phyloP scores from a whole-genome alignment of 352 stramenopile species.

The Globisporangium iwayamae region DNA sequence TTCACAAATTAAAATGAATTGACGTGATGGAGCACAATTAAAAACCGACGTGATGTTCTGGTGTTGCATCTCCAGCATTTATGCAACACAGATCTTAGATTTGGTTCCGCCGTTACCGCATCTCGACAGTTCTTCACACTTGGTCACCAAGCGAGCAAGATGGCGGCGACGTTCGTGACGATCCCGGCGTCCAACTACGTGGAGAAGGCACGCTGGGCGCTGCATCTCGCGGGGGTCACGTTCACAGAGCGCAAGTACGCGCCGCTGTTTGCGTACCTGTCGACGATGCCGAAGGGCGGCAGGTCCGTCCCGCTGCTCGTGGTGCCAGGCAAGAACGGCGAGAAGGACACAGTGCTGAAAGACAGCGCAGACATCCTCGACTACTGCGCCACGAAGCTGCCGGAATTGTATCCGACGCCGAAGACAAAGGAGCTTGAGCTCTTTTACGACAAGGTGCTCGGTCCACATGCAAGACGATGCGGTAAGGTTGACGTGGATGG shows the following conservation, averaged over 20 bases:
- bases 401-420: constrained; percentile 34
- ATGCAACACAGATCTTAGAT: not conserved
- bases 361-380: constrained; percentile 45
- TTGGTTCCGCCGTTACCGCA: not conserved
- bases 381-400: constrained; percentile 29
- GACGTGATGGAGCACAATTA: not conserved
- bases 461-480: constrained; percentile 25
- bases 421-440: constrained; percentile 37
- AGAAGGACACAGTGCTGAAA: constrained; percentile 15
- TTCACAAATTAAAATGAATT: not conserved
- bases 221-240: constrained; percentile 35
- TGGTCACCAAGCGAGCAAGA: not conserved
- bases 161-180: constrained; percentile 30
- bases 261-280: constrained; percentile 37
- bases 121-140: not conserved
- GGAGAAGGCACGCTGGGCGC: constrained; percentile 56
- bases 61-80: not conserved
- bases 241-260: constrained; percentile 49
- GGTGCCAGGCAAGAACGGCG: constrained; percentile 10
- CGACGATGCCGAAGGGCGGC: constrained; percentile 43
- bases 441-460: constrained; percentile 39
- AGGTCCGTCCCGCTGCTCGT: constrained; percentile 40
- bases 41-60: not conserved
- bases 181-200: constrained; percentile 60
- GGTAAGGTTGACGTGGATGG: constrained; percentile 19